These are phyloP conservation scores for Nicotiana sylvestris DNA, from an alignment of 257 asterid species.

Conservation along the genomic window DNA sequence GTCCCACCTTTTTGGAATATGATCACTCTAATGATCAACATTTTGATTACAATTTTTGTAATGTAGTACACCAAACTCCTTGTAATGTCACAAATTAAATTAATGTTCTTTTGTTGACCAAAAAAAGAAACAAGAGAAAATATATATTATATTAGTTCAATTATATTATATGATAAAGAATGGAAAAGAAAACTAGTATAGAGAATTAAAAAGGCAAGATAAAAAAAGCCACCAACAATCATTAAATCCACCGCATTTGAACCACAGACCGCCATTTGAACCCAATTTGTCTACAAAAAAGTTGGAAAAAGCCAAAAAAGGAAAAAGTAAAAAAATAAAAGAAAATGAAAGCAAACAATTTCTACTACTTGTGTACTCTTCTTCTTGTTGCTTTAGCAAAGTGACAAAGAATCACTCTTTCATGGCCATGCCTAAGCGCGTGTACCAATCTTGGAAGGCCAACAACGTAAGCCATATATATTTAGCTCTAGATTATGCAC, in stretches of 20 bases:
- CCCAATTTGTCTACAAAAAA: constrained; percentile 22
- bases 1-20: no score
- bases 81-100: no score
- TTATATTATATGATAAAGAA: no score
- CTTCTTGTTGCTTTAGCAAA: background rate
- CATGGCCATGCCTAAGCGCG: constrained; percentile 28
- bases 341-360: background rate
- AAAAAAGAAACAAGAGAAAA: background rate
- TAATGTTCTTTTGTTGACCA: no score
- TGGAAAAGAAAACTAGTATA: background rate
- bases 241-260: constrained; percentile 32
- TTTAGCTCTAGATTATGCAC: background rate
- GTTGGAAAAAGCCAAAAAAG: background rate
- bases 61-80: no score
- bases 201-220: background rate
- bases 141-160: background rate
- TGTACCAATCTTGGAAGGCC: constrained; percentile 37
- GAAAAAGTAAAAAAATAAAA: background rate
- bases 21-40: no score
- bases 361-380: background rate
- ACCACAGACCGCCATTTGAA: constrained; percentile 32
- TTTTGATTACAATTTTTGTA: no score
- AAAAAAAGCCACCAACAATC: constrained; percentile 15
- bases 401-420: constrained; percentile 15
- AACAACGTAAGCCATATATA: constrained; percentile 23